Evolutionary conservation across 2,329 filamentous ascomycete species (phyloP), one percentile per base, ranked within the genome.

Genomic region (Cladosporium sp.): DNA sequence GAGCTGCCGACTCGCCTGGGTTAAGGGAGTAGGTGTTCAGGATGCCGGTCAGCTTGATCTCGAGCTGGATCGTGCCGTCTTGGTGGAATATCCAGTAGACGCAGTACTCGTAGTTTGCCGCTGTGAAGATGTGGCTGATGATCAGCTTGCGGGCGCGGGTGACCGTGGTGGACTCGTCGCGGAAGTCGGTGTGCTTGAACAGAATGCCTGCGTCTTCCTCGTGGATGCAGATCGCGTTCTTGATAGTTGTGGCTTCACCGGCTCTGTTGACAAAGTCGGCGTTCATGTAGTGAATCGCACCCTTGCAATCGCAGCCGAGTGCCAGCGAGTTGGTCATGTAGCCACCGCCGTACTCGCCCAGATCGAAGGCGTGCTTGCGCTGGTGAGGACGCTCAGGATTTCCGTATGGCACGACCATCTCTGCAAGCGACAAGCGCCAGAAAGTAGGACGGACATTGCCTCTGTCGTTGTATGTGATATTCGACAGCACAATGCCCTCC

Each of bases 161-260:
- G 4, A 96, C 89, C 9, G 94, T 90, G 57, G 87, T 84, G 0
- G 89, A 93, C 43, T 94, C 88, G 70, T 97, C 92, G 38, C 92
- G 84, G 83, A 96, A 97, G 75, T 97, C 92, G 15, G 86, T 92
- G 61, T 74, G 72, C 77, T 97, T 97, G 84, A 95, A 96, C 0
- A 96, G 80, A 60, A 97, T 94, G 5, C 92, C 92, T 1, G 85
- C 84, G 64, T 97, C 92, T 76, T 97, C 92, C 73, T 97, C 92
- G 75, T 97, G 92, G 64, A 97, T 92, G 73, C 92, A 97, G 65
- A 97, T 88, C 38, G 92, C 92, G 70, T 96, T 96, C 80, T 96
- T 93, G 78, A 96, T 91, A 1, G 86, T 88, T 3, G 86, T 85
- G 28, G 89, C 80, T n/a, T 84, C 82, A 22, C 92, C 92, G 25